Base-by-base conservation (phyloP, 371 early-diverging fungal species). In the Capillidium rhysosporum region DNA sequence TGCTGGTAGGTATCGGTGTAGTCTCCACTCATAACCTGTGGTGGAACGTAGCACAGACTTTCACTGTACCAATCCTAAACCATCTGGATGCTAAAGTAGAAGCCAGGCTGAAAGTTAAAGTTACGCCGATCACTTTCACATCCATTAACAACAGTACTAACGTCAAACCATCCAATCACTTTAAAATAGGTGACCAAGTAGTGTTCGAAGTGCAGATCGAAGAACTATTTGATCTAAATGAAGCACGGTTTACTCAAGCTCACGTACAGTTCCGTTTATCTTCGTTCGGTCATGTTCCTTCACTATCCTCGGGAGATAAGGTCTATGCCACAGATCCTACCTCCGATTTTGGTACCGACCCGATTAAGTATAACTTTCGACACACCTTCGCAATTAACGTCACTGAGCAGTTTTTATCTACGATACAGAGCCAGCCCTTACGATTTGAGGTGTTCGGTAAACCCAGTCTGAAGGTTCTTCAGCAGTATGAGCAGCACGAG, bases 261-360 rank as follows among this genome's bases (percentile, higher is more conserved):
- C 92, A 91, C 59, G 76, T 80, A 30, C 88, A 86, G 49, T 79
- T 86, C 63, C 72, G 78, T 48, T 60, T 79, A 0, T 76, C 76
- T 1, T 75, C 76, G 1, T 77, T 83, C 65, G 78, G 76, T 10
- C 64, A 65, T 23, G 12, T 51, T 18, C 49, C 52, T 0, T 43
- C 46, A 20, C 55, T 57, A 1, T 55, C 59, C 39, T 16, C 28
- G 1, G 51, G 56, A 1, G 83, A 83, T 55, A 72, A 76, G 16
- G 53, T 79, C 12, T 84, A 68, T 63, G 68, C 80, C 1, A 82
- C 85, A 0, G 79, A 82, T 24, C 75, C 77, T 25, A 68, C 62
- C 16, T 65, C 65, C 23, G 76, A 68, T 24, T 82, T 82, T 59
- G 66, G 59, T 26, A 71, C 63, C 29, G 61, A 65, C 20, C 61